Percentiles rank a stretch among this genome's conserved stretches.
phyloP scores from a whole-genome alignment of 352 stramenopile genomes.

The Phytopythium ostracodes region DNA sequence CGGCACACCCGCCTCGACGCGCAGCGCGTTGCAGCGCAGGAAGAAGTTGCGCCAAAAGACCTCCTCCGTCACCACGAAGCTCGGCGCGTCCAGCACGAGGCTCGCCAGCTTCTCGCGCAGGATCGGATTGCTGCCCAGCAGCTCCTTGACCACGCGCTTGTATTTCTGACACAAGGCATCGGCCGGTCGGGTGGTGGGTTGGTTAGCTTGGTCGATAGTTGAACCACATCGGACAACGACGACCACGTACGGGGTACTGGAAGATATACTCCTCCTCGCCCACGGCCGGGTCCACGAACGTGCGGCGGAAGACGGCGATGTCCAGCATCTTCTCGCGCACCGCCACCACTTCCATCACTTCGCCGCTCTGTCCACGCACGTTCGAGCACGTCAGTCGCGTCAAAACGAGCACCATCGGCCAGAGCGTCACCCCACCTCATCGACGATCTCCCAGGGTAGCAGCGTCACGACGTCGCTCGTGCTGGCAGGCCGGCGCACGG shows the following conservation, averaged over 20 bases:
- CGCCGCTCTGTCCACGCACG: slow-evolving; percentile 11
- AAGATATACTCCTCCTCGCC: slow-evolving; percentile 71
- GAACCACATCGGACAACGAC: background rate
- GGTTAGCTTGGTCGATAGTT: too few species aligned
- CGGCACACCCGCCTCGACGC: slow-evolving; percentile 26
- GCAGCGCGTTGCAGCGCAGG: slow-evolving; percentile 55
- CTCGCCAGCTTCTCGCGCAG: slow-evolving; percentile 53
- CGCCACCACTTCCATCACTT: slow-evolving; percentile 26
- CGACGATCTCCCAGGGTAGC: slow-evolving; percentile 46
- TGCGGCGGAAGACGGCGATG: slow-evolving; percentile 58
- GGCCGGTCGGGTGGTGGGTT: too few species aligned
- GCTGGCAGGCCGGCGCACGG: background rate
- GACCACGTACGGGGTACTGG: slow-evolving; percentile 24
- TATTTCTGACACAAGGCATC: too few species aligned
- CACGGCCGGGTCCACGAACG: slow-evolving; percentile 49
- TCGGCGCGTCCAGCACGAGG: slow-evolving; percentile 31
- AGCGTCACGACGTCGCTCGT: slow-evolving; percentile 9
- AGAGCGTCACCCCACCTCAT: slow-evolving; percentile 1
- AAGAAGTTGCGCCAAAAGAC: slow-evolving; percentile 75
- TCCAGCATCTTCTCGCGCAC: slow-evolving; percentile 55
- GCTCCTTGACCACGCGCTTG: slow-evolving; percentile 35
- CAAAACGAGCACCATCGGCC: background rate
- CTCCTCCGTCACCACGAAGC: slow-evolving; percentile 42
- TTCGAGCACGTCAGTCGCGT: background rate
- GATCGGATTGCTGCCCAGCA: slow-evolving; percentile 55